Percentiles rank a stretch among this genome's conserved stretches.
Conservation (phyloP, 108 stramenopile genomes). For the Skeletonema costatum region DNA sequence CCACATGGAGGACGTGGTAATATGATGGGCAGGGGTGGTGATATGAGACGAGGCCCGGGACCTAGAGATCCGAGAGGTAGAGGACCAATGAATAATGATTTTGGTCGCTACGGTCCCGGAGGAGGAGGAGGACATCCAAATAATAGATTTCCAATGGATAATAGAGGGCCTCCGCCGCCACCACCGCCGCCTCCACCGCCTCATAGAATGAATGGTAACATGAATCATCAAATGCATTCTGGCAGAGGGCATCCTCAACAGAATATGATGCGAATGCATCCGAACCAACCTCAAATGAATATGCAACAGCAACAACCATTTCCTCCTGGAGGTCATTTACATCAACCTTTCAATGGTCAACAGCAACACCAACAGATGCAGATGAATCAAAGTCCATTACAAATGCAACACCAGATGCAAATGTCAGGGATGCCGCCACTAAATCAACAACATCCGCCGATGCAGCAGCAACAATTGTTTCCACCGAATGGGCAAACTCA, state of each 20-base stretch:
- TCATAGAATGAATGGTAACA: neutral
- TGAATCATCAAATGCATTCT: slow-evolving; percentile 1
- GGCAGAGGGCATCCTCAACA: neutral
- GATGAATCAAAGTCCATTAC: slow-evolving; percentile 8
- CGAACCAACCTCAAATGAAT: slow-evolving; percentile 1
- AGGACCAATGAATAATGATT: neutral
- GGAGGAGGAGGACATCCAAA: neutral
- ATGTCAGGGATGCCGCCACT: slow-evolving; percentile 1
- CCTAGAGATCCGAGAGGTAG: neutral
- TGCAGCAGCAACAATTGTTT: slow-evolving; percentile 5
- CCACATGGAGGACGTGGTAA: neutral
- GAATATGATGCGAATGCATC: neutral
- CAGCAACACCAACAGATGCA: slow-evolving; percentile 12
- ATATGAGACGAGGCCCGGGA: neutral
- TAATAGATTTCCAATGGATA: slow-evolving; percentile 2
- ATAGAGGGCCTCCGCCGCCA: neutral
- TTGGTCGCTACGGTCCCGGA: neutral
- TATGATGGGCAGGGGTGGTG: neutral
- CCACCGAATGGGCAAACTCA: slow-evolving; percentile 14
- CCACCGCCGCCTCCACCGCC: neutral
- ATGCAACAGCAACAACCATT: neutral
- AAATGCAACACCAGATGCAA: slow-evolving; percentile 14
- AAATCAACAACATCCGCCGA: neutral
- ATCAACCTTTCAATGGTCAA: neutral
- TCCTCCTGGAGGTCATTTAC: neutral